Base-by-base conservation (phyloP, 441 rosid genomes). In the Monsonia emarginata region DNA sequence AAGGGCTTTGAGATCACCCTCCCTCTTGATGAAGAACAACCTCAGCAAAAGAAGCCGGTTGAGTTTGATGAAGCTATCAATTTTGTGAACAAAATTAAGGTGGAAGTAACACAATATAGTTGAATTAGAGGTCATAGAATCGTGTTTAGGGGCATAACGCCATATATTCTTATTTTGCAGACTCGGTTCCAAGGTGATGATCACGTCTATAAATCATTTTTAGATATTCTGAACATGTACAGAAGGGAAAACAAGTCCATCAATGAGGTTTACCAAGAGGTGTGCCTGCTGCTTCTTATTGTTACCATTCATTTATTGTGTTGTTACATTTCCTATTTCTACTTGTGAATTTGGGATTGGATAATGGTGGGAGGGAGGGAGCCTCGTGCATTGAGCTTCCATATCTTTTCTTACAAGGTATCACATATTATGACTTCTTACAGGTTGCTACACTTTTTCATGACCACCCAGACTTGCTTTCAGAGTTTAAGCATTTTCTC, bases 21-120 rank as follows among this genome's bases (percentile, higher is more conserved):
- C 61, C 81, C 86, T 9, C 81, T 78, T 14, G 96, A 91, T 59
- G 95, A 86, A 61, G 97, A 86, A 66, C 91, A 83, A 61, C 86
- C 90, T 79, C 75, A 75, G 0, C 95, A 77, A 59, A 95, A 91
- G 87, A 95, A 95, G 76, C 97, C 88, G 59, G 93, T 88, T 79
- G 98, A 95, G 81, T 95, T 95, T 83, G 98, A 86, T 67, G 93
- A 90, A 84, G 99, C 98, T 64, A 88, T 91, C 77, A 87, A 76
- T 77, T 95, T 95, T 79, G 99, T 95, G 61, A 91, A 88, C 89
- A 91, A 91, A 82, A 89, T 95, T 81, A 95, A 95, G 99, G 99
- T 95, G 70, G 63, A 69, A 25, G 18, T 67, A 16, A 28, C 40
- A 48, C 63, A 46, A 48, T 57, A 13, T 69, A 27, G 22, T 42